phyloP scores from a whole-genome alignment of 176 grass and related monocot genomes.

The Oryza officinalis region DNA sequence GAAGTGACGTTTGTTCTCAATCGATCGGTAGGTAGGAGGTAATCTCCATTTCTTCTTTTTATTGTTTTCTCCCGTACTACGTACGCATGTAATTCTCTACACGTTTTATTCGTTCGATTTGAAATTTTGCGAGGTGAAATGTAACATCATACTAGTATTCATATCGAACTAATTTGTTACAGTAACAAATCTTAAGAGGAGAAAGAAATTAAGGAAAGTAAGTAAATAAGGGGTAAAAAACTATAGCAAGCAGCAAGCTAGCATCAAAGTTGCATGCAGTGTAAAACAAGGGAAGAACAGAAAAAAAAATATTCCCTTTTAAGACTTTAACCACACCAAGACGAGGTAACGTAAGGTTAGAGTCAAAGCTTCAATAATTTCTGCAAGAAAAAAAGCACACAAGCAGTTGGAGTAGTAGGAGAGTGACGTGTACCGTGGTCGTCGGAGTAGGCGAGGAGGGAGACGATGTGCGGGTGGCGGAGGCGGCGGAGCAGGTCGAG shows the following conservation, averaged over 20 bases:
- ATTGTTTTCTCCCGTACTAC: background rate
- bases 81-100: background rate
- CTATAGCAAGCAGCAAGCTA: background rate
- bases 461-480: constrained; percentile 67
- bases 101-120: background rate
- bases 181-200: no score
- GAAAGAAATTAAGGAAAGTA: background rate
- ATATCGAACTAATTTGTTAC: background rate
- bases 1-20: background rate
- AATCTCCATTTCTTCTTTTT: background rate
- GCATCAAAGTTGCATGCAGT: background rate
- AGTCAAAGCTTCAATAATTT: constrained; percentile 15
- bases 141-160: background rate
- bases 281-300: background rate
- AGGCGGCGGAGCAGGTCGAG: constrained; percentile 76
- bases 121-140: background rate
- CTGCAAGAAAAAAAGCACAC: background rate
- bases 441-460: constrained; percentile 74
- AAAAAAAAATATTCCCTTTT: background rate
- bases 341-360: background rate
- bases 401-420: background rate
- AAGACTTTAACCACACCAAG: constrained; percentile 1
- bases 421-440: constrained; percentile 53
- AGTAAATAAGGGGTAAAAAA: background rate
- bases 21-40: background rate